Percentiles rank a stretch among this genome's conserved stretches.
Conservation (phyloP, 2,329 filamentous ascomycete genomes). For the Penicillium capsulatum region DNA sequence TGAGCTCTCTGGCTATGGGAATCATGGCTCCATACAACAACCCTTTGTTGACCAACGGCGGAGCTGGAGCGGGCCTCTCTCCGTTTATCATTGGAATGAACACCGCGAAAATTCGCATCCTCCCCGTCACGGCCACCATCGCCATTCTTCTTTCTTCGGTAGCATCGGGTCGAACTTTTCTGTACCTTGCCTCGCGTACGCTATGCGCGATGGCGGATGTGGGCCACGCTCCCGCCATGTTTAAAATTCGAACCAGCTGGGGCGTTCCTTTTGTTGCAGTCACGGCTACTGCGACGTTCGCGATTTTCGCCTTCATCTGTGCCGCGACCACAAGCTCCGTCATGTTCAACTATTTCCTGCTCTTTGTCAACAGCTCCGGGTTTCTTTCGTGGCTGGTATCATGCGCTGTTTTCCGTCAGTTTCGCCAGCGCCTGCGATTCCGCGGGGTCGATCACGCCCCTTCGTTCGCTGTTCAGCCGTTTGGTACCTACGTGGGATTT, state of each 20-base stretch:
- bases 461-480: constrained; percentile 57
- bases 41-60: constrained; percentile 49
- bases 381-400: constrained; percentile 67
- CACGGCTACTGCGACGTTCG: constrained; percentile 51
- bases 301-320: constrained; percentile 64
- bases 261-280: constrained; percentile 63
- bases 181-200: constrained; percentile 66
- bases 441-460: constrained; percentile 42
- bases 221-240: constrained; percentile 56
- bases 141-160: constrained; percentile 73
- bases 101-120: constrained; percentile 55
- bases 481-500: constrained; percentile 60
- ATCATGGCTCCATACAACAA: constrained; percentile 58
- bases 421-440: constrained; percentile 44
- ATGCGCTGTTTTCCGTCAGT: constrained; percentile 54
- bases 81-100: constrained; percentile 43
- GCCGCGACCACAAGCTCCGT: constrained; percentile 54
- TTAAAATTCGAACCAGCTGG: constrained; percentile 55
- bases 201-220: constrained; percentile 61
- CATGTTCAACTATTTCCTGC: constrained; percentile 67
- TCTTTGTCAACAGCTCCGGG: constrained; percentile 63
- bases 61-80: constrained; percentile 50
- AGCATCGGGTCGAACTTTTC: constrained; percentile 71
- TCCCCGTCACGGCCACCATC: constrained; percentile 67
- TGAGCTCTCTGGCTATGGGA: constrained; percentile 54